These are phyloP conservation scores for Podila clonocystis DNA, from an alignment of 192 early-diverging fungal genomes.

Conservation along the genomic window DNA sequence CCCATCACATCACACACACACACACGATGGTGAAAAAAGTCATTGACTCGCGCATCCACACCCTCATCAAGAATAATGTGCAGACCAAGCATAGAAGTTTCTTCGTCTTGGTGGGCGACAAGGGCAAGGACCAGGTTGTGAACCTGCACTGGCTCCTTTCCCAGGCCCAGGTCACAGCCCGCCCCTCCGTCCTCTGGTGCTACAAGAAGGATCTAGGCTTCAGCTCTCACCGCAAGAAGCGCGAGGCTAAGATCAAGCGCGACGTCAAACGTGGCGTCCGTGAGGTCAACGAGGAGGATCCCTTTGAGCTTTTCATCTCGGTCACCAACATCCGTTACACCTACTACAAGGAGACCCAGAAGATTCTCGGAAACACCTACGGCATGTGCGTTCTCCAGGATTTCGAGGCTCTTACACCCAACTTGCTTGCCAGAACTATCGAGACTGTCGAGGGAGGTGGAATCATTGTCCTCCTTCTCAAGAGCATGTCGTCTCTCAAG, in stretches of 20 bases:
- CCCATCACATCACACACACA: not conserved
- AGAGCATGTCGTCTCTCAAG: conserved; percentile 95
- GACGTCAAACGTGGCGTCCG: conserved; percentile 92
- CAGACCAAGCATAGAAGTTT: conserved; percentile 91
- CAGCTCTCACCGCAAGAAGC: conserved; percentile 94
- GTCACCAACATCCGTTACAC: conserved; percentile 97
- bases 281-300: conserved; percentile 94
- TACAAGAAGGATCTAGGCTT: conserved; percentile 99
- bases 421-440: conserved; percentile 94
- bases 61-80: conserved; percentile 93
- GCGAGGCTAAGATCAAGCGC: conserved; percentile 94
- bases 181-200: conserved; percentile 99
- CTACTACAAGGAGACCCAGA: conserved; percentile 99
- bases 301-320: conserved; percentile 98
- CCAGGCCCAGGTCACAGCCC: conserved; percentile 88
- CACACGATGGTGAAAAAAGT: conserved; percentile 79
- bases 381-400: conserved; percentile 99
- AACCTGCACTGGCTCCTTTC: conserved; percentile 97
- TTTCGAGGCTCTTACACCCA: conserved; percentile 98
- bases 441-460: conserved; percentile 99
- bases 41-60: conserved; percentile 94
- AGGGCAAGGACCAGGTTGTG: conserved; percentile 92
- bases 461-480: conserved; percentile 90
- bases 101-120: conserved; percentile 97
- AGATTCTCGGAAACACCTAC: conserved; percentile 97